These are phyloP conservation scores for Sarocladium strictum DNA, from an alignment of 2,329 filamentous ascomycete genomes.

Conservation along the genomic window DNA sequence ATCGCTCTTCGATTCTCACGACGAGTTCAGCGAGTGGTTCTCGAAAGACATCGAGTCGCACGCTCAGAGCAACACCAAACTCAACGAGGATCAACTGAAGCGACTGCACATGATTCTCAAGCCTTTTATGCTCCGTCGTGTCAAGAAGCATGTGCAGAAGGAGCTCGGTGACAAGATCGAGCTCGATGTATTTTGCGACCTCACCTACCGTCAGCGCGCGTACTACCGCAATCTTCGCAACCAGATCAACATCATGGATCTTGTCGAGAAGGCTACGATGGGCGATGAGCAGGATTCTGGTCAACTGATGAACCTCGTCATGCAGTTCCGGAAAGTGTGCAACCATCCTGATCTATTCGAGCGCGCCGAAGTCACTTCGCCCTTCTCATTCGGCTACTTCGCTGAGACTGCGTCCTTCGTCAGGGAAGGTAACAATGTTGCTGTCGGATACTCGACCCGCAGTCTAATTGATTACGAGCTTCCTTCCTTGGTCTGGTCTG, in stretches of 20 bases:
- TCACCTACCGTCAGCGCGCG: constrained; percentile 92
- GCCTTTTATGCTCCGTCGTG: constrained; percentile 98
- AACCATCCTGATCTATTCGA: constrained; percentile 98
- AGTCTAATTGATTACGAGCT: constrained; percentile 80
- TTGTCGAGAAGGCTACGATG: constrained; percentile 93
- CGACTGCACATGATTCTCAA: constrained; percentile 98
- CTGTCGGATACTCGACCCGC: constrained; percentile 81
- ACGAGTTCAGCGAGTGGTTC: constrained; percentile 92
- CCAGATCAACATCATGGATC: constrained; percentile 97
- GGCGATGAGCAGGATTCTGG: constrained; percentile 93
- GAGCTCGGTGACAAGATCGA: constrained; percentile 99
- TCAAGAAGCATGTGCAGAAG: constrained; percentile 99
- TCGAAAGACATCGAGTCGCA: constrained; percentile 97
- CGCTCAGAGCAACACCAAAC: constrained; percentile 97
- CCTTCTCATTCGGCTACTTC: constrained; percentile 77
- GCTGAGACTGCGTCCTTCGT: constrained; percentile 94
- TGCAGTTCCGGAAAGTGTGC: constrained; percentile 99
- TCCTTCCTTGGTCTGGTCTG: constrained; percentile 75
- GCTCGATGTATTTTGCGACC: constrained; percentile 89
- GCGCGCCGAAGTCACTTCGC: constrained; percentile 83
- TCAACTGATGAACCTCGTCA: constrained; percentile 97
- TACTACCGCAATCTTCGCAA: constrained; percentile 90
- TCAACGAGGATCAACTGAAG: constrained; percentile 96
- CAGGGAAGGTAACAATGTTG: constrained; percentile 74
- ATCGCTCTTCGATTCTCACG: constrained; percentile 91